These are phyloP conservation scores for Malbranchea zuffiana DNA, from an alignment of 2,329 filamentous ascomycete species.

Conservation along the genomic window DNA sequence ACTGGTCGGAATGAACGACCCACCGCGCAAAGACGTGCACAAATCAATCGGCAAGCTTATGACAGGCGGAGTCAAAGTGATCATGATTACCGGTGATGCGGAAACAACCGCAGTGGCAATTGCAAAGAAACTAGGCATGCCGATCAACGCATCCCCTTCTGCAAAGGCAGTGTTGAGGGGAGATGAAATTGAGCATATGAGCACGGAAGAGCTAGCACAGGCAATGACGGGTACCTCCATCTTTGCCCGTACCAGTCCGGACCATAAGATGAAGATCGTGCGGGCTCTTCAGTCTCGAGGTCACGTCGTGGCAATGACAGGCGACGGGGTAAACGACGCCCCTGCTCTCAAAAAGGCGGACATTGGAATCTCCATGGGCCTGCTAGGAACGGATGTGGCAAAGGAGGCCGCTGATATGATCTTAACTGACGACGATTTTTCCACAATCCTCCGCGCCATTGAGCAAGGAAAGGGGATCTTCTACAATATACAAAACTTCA, in stretches of 20 bases:
- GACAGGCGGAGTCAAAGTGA: slow-evolving; percentile 88
- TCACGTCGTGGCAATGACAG: slow-evolving; percentile 97
- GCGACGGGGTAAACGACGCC: slow-evolving; percentile 95
- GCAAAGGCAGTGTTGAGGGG: slow-evolving; percentile 61
- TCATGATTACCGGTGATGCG: slow-evolving; percentile 98
- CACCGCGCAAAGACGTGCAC: slow-evolving; percentile 79
- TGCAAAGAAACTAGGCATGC: slow-evolving; percentile 90
- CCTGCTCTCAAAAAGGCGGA: slow-evolving; percentile 94
- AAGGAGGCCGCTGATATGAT: slow-evolving; percentile 91
- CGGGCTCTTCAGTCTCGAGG: slow-evolving; percentile 80
- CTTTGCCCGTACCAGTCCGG: slow-evolving; percentile 89
- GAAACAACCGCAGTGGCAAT: slow-evolving; percentile 92
- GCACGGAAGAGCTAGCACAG: slow-evolving; percentile 67
- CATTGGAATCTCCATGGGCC: slow-evolving; percentile 95
- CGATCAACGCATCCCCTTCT: slow-evolving; percentile 51
- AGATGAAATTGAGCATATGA: slow-evolving; percentile 89
- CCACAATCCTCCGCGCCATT: slow-evolving; percentile 83
- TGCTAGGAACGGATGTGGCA: slow-evolving; percentile 87
- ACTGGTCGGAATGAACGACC: slow-evolving; percentile 93
- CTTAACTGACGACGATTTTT: slow-evolving; percentile 78
- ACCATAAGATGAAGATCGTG: slow-evolving; percentile 97
- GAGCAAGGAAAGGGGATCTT: slow-evolving; percentile 99
- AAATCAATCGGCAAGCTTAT: slow-evolving; percentile 81
- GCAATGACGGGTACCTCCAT: slow-evolving; percentile 84
- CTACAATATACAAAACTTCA: slow-evolving; percentile 98